Evolutionary conservation across 495 filamentous ascomycete species (phyloP), one percentile per base, ranked within the genome.

Genomic region (Penicillium paxilli): DNA sequence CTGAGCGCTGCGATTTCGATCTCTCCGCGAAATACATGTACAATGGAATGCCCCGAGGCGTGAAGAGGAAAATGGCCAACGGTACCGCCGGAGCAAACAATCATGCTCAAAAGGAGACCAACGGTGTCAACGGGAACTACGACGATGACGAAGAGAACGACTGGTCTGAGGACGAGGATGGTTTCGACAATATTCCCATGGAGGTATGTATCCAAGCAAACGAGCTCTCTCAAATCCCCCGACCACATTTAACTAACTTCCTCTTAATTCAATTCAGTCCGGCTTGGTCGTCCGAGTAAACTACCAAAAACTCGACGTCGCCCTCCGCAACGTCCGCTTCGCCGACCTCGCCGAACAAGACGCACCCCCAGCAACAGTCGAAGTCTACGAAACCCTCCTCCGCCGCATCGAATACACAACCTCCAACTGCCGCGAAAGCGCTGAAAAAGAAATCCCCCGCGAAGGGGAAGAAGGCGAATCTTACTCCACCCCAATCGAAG

Each of bases 301-400:
- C 67, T 87, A 91, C 64, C 87, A 90, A 30, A 96, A 92, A 63
- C 86, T 90, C 40, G 78, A 84, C 4, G 89, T 98, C 12, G 79
- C 88, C 16, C 79, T 95, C 49, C 90, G 94, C 48, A 96, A 87
- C 57, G 78, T 82, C 46, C 84, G 84, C 20, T 86, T 98, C 25
- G 82, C 87, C 33, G 58, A 82, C 78, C 57, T 80, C 72, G 60
- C 78, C 83, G 54, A 86, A 86, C 46, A 76, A 77, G 54, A 83
- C 70, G 65, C 72, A 11, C 68, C 72, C 19, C 35, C 64, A 1
- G 62, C 59, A 0, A 92, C 92, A 0, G 80, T 83, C 3, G 78
- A 85, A 44, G 82, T 97, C 17, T 98, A 96, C 57, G 81, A 80
- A 21, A 79, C 82, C 23, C 73, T 96, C 19, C 81, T 98, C 11